Evolutionary conservation across 306 rosid species (phyloP).

Genomic region (Glycyrrhiza uralensis): DNA sequence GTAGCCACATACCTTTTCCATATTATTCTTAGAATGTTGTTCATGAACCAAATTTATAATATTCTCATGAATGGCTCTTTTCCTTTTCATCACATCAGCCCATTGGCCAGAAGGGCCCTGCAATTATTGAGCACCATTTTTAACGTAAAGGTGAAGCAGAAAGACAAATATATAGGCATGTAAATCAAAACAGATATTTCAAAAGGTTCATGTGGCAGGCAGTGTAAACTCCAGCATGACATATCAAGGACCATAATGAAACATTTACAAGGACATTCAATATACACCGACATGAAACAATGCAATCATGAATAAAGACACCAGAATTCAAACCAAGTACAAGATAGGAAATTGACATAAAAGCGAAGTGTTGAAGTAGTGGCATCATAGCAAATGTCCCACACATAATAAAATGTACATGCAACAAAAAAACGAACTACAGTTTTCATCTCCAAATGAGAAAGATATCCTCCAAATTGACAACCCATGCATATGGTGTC

Average conservation of each 20-base stretch:
- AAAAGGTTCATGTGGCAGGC: neutral
- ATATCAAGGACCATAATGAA: slow-evolving; percentile 8
- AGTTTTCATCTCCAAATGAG: neutral
- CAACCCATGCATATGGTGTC: too few relatives aligned
- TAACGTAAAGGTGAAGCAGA: slow-evolving; percentile 9
- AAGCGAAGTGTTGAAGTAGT: neutral
- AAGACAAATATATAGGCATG: slow-evolving; percentile 1
- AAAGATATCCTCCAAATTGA: too few relatives aligned
- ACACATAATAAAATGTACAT: neutral
- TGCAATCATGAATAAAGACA: neutral
- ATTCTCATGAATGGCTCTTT: slow-evolving; percentile 83
- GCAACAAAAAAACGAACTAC: neutral
- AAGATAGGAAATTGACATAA: neutral
- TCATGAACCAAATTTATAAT: slow-evolving; percentile 66
- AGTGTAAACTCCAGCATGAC: neutral
- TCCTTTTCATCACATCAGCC: slow-evolving; percentile 94
- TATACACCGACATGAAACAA: neutral
- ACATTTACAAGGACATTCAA: neutral
- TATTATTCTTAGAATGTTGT: slow-evolving; percentile 44
- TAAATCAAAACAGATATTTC: slow-evolving; percentile 10
- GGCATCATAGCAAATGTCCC: neutral
- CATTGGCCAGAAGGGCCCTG: slow-evolving; percentile 77
- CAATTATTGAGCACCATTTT: slow-evolving; percentile 23
- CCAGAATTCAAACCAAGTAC: neutral
- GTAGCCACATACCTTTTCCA: slow-evolving; percentile 46